Evolutionary conservation across 495 filamentous ascomycete genomes (phyloP).

Genomic region (Podospora fimiseda): DNA sequence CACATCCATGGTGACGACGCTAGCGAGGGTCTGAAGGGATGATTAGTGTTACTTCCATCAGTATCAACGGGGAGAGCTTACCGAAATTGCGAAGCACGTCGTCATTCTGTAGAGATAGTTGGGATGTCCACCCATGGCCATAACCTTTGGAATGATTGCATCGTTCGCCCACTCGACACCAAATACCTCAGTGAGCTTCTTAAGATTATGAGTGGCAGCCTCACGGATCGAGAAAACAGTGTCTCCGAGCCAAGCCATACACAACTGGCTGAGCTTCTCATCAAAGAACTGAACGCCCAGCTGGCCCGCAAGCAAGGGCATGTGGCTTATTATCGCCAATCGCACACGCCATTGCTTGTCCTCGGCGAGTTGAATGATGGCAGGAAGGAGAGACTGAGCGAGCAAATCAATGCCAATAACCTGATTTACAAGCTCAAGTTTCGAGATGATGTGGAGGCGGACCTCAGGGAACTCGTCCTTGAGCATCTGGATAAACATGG

Average conservation of each 20-base stretch:
- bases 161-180: conserved; percentile 97
- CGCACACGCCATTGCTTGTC: conserved; percentile 99
- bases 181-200: conserved; percentile 97
- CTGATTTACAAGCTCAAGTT: conserved; percentile 95
- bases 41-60: too few relatives aligned
- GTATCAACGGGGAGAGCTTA: too few relatives aligned
- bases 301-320: conserved; percentile 91
- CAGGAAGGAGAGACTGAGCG: conserved; percentile 91
- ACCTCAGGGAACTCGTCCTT: conserved; percentile 99
- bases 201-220: conserved; percentile 91
- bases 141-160: conserved; percentile 96
- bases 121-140: conserved; percentile 93
- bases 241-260: conserved; percentile 99
- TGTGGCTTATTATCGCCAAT: conserved; percentile 97
- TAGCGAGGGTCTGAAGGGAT: conserved; percentile 92
- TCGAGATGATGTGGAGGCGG: conserved; percentile 95
- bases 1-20: conserved; percentile 83
- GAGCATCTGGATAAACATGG: conserved; percentile 99
- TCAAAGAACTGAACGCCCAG: conserved; percentile 97
- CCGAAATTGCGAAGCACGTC: conserved; percentile 94
- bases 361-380: conserved; percentile 96
- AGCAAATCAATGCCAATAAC: conserved; percentile 97
- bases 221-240: conserved; percentile 98
- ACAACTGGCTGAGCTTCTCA: conserved; percentile 87
- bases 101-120: conserved; percentile 99